These are phyloP conservation scores for Amyloporia xantha DNA, from an alignment of 768 basidiomycete species.

Conservation along the genomic window DNA sequence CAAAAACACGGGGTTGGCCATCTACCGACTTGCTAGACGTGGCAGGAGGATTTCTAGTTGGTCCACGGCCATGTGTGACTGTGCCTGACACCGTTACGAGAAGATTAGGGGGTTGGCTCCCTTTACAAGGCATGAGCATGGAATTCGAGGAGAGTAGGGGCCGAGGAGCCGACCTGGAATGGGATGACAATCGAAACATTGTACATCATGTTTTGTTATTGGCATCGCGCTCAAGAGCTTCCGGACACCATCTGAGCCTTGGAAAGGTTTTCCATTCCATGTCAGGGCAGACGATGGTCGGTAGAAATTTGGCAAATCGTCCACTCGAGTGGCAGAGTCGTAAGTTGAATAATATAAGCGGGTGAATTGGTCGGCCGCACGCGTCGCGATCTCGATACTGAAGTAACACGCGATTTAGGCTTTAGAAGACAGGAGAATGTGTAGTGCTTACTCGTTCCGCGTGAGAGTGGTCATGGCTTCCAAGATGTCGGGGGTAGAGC, in stretches of 20 bases:
- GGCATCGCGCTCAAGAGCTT: conserved; percentile 70
- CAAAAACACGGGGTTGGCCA: conserved; percentile 78
- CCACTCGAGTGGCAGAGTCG: conserved; percentile 70
- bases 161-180: conserved; percentile 55
- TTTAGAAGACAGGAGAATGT: background rate
- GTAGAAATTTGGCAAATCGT: conserved; percentile 78
- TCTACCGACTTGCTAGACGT: conserved; percentile 48
- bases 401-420: background rate
- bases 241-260: conserved; percentile 63
- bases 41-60: conserved; percentile 49
- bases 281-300: conserved; percentile 67
- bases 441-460: conserved; percentile 26
- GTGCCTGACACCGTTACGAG: conserved; percentile 76
- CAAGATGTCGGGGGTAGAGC: too few relatives aligned
- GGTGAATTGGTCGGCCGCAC: conserved; percentile 79
- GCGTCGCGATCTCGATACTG: conserved; percentile 82
- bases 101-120: conserved; percentile 71
- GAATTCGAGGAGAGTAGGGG: conserved; percentile 1
- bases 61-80: conserved; percentile 62
- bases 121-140: conserved; percentile 29
- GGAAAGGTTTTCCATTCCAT: conserved; percentile 82
- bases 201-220: conserved; percentile 74
- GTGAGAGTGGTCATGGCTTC: conserved; percentile 29
- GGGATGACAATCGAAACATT: conserved; percentile 86
- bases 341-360: conserved; percentile 78